These are phyloP conservation scores for Asterophora lycoperdoides DNA, from an alignment of 768 basidiomycete species.

Conservation along the genomic window DNA sequence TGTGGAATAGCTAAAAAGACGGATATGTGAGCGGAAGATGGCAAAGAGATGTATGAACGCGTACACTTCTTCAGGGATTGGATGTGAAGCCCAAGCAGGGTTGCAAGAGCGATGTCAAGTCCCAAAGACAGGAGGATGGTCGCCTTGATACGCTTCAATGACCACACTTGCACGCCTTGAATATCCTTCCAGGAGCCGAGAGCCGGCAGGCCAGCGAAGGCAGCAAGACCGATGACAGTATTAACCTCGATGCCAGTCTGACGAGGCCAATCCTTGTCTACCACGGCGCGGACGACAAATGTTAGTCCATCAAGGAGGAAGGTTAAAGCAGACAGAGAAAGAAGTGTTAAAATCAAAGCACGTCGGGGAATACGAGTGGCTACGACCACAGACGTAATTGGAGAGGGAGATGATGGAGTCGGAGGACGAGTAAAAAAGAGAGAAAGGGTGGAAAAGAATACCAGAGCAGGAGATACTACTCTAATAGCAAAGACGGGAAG, in stretches of 20 bases:
- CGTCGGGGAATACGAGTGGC: conserved; percentile 70
- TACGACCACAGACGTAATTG: conserved; percentile 77
- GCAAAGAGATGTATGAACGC: conserved; percentile 8
- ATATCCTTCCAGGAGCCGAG: conserved; percentile 80
- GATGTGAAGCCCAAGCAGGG: conserved; percentile 45
- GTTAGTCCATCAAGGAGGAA: conserved; percentile 77
- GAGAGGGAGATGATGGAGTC: conserved; percentile 48
- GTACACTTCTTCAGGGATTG: conserved; percentile 32
- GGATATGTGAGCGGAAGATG: conserved; percentile 12
- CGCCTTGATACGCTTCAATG: conserved; percentile 49
- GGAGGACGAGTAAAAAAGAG: conserved; percentile 48
- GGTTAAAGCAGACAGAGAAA: conserved; percentile 66
- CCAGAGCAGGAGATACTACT: conserved; percentile 62
- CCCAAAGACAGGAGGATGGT: conserved; percentile 50
- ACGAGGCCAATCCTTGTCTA: conserved; percentile 62
- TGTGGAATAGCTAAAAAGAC: conserved; percentile 19
- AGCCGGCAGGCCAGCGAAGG: conserved; percentile 68
- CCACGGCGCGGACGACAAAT: conserved; percentile 60
- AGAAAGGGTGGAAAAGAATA: conserved; percentile 59
- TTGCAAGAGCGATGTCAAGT: conserved; percentile 57
- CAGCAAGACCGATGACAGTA: conserved; percentile 62
- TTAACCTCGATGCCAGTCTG: conserved; percentile 64
- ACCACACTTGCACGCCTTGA: conserved; percentile 67
- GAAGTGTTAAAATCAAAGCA: conserved; percentile 63
- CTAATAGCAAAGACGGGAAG: conserved; percentile 52